These are phyloP conservation scores for Pseudogymnoascus destructans DNA, from an alignment of 2,329 filamentous ascomycete genomes.

Conservation along the genomic window DNA sequence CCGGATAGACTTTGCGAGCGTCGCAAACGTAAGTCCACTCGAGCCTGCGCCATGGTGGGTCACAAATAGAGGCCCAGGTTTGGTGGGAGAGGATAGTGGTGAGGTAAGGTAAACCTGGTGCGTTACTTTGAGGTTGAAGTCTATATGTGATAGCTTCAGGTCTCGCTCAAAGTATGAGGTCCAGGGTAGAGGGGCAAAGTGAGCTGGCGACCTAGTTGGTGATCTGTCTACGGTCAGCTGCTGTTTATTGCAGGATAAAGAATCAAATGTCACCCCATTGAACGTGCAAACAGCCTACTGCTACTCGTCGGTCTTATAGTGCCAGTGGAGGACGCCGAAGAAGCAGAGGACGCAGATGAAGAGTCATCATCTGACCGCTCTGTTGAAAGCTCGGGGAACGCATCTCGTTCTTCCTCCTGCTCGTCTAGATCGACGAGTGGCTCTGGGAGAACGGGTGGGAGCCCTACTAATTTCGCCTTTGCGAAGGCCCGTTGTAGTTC, in stretches of 20 bases:
- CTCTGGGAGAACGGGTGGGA: conserved; percentile 42
- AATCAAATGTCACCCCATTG: conserved; percentile 40
- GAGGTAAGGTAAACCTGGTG: conserved; percentile 85
- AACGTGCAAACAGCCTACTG: conserved; percentile 59
- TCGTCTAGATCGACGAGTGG: conserved; percentile 41
- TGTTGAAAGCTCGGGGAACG: conserved; percentile 28
- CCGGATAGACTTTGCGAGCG: conserved; percentile 63
- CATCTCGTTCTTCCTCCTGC: conserved; percentile 32
- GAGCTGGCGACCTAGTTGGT: conserved; percentile 24
- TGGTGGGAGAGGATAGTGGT: conserved; percentile 65
- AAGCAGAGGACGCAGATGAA: conserved; percentile 59
- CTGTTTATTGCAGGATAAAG: conserved; percentile 3
- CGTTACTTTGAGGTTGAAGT: conserved; percentile 35
- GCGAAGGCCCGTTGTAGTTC: conserved; percentile 69
- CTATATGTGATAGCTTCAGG: conserved; percentile 50
- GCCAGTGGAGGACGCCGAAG: conserved; percentile 82
- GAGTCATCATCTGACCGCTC: conserved; percentile 46
- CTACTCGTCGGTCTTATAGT: conserved; percentile 74
- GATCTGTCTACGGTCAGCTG: conserved; percentile 16
- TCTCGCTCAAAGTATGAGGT: conserved; percentile 85
- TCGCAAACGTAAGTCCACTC: conserved; percentile 81
- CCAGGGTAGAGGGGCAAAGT: conserved; percentile 43
- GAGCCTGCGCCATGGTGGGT: conserved; percentile 93
- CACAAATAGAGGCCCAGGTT: conserved; percentile 70
- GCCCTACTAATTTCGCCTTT: conserved; percentile 55